Percentiles rank a stretch among this genome's conserved stretches.
These are phyloP conservation scores for Cystobasidium onofrii DNA, from an alignment of 768 basidiomycete genomes.

Conservation along the genomic window DNA sequence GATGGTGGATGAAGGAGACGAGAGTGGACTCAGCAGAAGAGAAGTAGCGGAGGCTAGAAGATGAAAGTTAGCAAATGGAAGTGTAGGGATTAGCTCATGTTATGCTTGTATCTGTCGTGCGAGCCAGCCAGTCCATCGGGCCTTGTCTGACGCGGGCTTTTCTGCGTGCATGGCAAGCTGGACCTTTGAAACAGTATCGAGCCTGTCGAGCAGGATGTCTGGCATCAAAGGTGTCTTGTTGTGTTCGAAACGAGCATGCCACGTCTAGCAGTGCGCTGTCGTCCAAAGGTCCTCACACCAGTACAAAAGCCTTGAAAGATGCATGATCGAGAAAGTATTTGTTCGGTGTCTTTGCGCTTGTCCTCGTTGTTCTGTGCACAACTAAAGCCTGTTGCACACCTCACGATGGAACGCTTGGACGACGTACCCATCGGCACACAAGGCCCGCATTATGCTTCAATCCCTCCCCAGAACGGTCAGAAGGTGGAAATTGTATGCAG, in stretches of 20 bases:
- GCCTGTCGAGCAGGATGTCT: neutral
- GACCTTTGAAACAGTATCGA: too few relatives aligned
- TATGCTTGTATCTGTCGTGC: too few relatives aligned
- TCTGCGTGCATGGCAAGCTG: neutral
- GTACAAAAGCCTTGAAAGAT: neutral
- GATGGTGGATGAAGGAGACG: neutral
- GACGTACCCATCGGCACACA: constrained; percentile 9
- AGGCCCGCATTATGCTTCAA: neutral
- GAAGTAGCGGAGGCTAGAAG: too few relatives aligned
- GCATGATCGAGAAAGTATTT: neutral
- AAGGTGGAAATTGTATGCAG: constrained; percentile 30
- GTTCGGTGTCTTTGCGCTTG: neutral
- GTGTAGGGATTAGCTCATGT: neutral
- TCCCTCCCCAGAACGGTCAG: constrained; percentile 11
- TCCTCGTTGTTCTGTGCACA: neutral
- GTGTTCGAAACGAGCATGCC: neutral
- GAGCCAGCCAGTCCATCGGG: too few relatives aligned
- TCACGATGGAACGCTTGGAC: constrained; percentile 25
- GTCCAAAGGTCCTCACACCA: neutral
- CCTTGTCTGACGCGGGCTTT: neutral
- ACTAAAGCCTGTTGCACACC: too few relatives aligned
- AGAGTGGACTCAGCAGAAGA: neutral
- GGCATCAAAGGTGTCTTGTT: neutral
- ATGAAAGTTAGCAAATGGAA: too few relatives aligned
- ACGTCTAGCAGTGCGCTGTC: neutral